Conservation (phyloP, 768 basidiomycete genomes). For the Leccinum arenicola region DNA sequence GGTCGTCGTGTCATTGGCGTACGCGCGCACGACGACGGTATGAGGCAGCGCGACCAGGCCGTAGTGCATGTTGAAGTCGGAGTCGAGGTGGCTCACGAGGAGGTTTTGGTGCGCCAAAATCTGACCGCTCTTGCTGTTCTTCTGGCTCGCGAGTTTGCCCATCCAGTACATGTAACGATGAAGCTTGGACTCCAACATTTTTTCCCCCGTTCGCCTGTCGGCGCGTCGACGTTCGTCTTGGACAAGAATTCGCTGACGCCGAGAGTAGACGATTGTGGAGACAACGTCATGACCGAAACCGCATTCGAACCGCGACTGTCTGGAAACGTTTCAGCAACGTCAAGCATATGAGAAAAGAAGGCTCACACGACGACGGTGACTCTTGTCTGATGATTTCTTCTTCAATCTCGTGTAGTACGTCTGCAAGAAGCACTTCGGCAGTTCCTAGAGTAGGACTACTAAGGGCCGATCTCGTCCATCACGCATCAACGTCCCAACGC, state of each 20-base stretch:
- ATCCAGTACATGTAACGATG: constrained; percentile 82
- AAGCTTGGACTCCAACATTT: constrained; percentile 78
- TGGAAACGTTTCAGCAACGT: neutral
- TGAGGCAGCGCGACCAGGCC: constrained; percentile 77
- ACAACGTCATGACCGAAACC: constrained; percentile 86
- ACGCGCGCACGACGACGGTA: constrained; percentile 81
- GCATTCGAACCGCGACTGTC: constrained; percentile 61
- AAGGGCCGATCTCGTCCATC: constrained; percentile 49
- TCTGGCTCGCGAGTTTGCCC: constrained; percentile 37
- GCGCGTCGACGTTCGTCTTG: constrained; percentile 50
- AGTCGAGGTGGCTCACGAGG: constrained; percentile 35
- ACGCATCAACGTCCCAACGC: constrained; percentile 25
- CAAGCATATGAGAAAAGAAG: neutral
- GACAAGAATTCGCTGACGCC: constrained; percentile 75
- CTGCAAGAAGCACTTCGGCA: constrained; percentile 89
- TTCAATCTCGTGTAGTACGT: constrained; percentile 87
- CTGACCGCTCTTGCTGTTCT: constrained; percentile 18
- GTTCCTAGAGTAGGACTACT: constrained; percentile 68
- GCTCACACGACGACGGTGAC: constrained; percentile 29
- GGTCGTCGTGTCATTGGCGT: constrained; percentile 90
- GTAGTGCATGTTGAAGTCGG: constrained; percentile 74
- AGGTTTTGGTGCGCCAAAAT: constrained; percentile 1
- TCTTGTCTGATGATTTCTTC: constrained; percentile 72
- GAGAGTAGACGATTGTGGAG: constrained; percentile 67
- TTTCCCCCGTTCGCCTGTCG: constrained; percentile 61